Percentiles rank a stretch among this genome's conserved stretches.
These are phyloP conservation scores for Hypoxylon trugodes DNA, from an alignment of 495 filamentous ascomycete species.

Conservation along the genomic window DNA sequence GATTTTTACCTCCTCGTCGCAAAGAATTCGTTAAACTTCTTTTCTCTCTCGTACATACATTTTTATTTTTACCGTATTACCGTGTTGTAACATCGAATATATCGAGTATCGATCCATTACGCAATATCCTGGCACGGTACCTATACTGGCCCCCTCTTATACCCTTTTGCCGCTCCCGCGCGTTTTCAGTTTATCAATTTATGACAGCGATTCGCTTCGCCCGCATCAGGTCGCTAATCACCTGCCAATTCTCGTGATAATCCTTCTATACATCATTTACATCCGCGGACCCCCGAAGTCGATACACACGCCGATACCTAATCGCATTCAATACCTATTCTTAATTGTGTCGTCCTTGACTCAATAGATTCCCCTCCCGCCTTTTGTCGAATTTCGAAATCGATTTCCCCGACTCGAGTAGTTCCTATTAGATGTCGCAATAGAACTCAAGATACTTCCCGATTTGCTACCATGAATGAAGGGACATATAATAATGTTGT, in stretches of 20 bases:
- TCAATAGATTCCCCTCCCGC: neutral
- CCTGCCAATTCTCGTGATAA: conserved; percentile 9
- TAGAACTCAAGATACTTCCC: conserved; percentile 11
- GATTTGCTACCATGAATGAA: conserved; percentile 39
- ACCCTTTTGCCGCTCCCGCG: conserved; percentile 14
- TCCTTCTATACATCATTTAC: neutral
- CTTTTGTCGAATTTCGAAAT: neutral
- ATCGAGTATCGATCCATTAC: conserved; percentile 11
- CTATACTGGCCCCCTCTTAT: conserved; percentile 37
- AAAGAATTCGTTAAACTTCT: too few species aligned
- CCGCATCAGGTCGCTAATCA: conserved; percentile 20
- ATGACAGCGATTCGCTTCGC: conserved; percentile 23
- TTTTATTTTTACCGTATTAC: too few species aligned
- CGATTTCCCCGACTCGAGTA: neutral
- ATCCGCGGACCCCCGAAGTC: neutral
- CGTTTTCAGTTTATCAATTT: conserved; percentile 1
- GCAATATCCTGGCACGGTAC: neutral
- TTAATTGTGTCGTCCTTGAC: neutral
- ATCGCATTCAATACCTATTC: neutral
- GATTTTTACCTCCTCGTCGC: too few species aligned
- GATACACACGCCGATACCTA: neutral
- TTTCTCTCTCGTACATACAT: neutral
- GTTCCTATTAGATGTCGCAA: conserved; percentile 26
- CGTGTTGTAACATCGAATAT: conserved; percentile 11
- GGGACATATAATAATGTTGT: conserved; percentile 43